Evolutionary conservation across 202 grass and related monocot genomes (phyloP).

Genomic region (Saccharum hybrid): DNA sequence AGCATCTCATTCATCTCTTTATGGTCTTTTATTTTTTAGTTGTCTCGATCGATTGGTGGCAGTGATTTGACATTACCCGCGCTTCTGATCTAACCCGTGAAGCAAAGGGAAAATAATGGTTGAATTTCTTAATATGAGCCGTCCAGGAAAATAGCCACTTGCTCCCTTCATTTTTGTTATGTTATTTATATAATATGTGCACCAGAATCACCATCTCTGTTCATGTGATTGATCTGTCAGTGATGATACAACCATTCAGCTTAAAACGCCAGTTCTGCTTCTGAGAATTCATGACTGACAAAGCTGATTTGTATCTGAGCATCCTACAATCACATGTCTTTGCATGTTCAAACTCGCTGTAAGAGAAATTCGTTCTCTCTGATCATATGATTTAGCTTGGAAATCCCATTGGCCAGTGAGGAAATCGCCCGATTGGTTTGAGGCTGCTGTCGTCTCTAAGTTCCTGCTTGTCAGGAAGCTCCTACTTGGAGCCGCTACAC

Average conservation of each 20-base stretch:
- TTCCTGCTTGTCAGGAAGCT: constrained; percentile 58
- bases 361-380: neutral
- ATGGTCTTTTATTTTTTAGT: rapidly evolving
- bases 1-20: neutral
- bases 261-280: constrained; percentile 97
- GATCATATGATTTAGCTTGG: rapidly evolving
- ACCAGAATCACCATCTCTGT: no score
- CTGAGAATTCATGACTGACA: constrained; percentile 80
- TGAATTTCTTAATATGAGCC: constrained; percentile 99
- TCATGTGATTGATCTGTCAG: neutral
- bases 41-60: constrained; percentile 32
- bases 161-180: neutral
- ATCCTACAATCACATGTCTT: neutral
- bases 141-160: neutral
- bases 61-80: constrained; percentile 78
- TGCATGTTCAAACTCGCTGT: neutral
- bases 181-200: neutral
- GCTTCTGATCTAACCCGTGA: constrained; percentile 87
- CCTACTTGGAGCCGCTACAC: constrained; percentile 52
- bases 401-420: constrained; percentile 23
- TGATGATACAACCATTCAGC: constrained; percentile 69
- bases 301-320: constrained; percentile 72
- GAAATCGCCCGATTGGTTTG: constrained; percentile 14
- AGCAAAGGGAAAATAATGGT: constrained; percentile 82
- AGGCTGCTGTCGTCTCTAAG: constrained; percentile 38